phyloP scores from a whole-genome alignment of 2,329 filamentous ascomycete species.

The Dryadomyces quercus-mongolicae region DNA sequence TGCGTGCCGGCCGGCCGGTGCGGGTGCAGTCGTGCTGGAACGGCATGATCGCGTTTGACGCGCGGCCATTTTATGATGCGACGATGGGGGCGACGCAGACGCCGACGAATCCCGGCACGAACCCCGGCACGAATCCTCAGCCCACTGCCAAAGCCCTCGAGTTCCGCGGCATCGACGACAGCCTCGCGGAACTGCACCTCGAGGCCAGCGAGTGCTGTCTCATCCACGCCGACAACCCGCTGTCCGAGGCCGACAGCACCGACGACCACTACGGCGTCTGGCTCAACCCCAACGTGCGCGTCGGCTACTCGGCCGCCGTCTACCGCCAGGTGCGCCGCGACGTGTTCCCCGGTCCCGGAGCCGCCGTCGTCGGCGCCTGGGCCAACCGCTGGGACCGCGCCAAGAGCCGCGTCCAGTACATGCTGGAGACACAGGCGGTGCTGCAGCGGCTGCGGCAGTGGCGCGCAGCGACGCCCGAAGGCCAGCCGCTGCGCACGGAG shows the following conservation, averaged over 20 bases:
- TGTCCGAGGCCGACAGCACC: conserved; percentile 23
- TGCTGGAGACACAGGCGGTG: conserved; percentile 26
- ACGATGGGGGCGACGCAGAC: background rate
- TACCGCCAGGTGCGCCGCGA: conserved; percentile 35
- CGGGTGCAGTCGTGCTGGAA: conserved; percentile 59
- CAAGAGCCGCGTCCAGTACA: conserved; percentile 23
- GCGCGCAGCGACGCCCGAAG: conserved; percentile 21
- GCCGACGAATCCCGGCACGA: too few relatives aligned
- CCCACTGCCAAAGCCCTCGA: too few relatives aligned
- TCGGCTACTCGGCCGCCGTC: conserved; percentile 46
- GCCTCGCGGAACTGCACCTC: conserved; percentile 48
- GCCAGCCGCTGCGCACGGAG: conserved; percentile 22
- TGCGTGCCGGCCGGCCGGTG: conserved; percentile 37
- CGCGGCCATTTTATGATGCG: conserved; percentile 31
- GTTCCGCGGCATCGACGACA: conserved; percentile 53
- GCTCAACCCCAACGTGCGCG: conserved; percentile 57
- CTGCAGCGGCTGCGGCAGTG: conserved; percentile 28
- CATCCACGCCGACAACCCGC: conserved; percentile 58
- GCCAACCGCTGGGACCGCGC: conserved; percentile 40
- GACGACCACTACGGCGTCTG: conserved; percentile 39
- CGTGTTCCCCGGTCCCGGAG: conserved; percentile 33
- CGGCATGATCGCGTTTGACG: conserved; percentile 38
- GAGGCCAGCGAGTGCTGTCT: conserved; percentile 75
- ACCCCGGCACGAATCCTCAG: too few relatives aligned
- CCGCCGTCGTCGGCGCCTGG: conserved; percentile 45